Percentiles rank a stretch among this genome's conserved stretches.
Evolutionary conservation across 108 stramenopile genomes (phyloP).

Genomic region (Licmophora abbreviata): DNA sequence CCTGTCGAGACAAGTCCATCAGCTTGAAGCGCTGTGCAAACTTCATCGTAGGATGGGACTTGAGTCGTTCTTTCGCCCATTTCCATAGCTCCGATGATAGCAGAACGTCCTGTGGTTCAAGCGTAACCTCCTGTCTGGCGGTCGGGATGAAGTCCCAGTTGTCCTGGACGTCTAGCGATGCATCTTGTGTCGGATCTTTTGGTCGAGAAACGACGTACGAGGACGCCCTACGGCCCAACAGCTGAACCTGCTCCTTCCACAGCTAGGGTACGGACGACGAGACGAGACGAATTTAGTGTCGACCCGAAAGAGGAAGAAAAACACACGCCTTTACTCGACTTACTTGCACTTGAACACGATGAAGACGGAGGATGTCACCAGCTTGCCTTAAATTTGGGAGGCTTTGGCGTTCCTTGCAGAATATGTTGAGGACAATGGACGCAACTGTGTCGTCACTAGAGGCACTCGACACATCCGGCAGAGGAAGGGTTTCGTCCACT

Average conservation of each 20-base stretch:
- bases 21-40: constrained; percentile 12
- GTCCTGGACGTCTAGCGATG: not conserved
- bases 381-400: constrained; percentile 45
- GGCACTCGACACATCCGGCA: constrained; percentile 8
- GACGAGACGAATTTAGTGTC: too few relatives aligned
- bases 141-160: constrained; percentile 1
- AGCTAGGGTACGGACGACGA: not conserved
- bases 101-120: not conserved
- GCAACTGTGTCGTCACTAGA: constrained; percentile 10
- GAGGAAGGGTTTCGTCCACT: constrained; percentile 50
- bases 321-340: not conserved
- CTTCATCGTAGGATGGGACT: constrained; percentile 41
- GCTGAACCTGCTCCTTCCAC: constrained; percentile 25
- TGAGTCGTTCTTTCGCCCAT: constrained; percentile 54
- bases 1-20: constrained; percentile 10
- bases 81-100: constrained; percentile 31
- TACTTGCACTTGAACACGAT: constrained; percentile 20
- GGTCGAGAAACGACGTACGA: constrained; percentile 28
- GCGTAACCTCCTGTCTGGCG: not conserved
- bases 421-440: constrained; percentile 43
- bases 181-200: not conserved
- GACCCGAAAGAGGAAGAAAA: too few relatives aligned
- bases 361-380: constrained; percentile 62
- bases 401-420: constrained; percentile 32
- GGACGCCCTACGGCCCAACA: constrained; percentile 15